Conservation (phyloP, 2,329 filamentous ascomycete genomes). For the Curvularia sp. region DNA sequence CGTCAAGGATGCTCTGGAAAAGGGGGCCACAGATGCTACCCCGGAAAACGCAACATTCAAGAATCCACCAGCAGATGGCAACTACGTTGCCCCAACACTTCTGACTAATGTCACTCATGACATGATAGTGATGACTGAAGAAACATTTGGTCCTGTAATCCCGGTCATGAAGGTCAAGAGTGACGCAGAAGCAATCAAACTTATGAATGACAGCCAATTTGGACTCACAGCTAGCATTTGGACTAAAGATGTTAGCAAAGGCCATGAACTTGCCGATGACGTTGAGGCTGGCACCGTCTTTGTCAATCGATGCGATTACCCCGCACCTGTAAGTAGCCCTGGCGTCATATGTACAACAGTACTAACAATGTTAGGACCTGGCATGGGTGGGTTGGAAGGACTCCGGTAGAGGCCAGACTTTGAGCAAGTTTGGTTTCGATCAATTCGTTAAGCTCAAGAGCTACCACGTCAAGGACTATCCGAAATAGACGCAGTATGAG, state of each 20-base stretch:
- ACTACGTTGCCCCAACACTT: constrained; percentile 87
- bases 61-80: constrained; percentile 76
- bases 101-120: constrained; percentile 79
- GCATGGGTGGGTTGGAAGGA: constrained; percentile 99
- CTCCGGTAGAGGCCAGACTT: constrained; percentile 87
- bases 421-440: constrained; percentile 91
- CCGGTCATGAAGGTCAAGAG: constrained; percentile 84
- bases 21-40: constrained; percentile 84
- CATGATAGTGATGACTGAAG: constrained; percentile 90
- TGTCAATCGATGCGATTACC: constrained; percentile 92
- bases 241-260: constrained; percentile 84
- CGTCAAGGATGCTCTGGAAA: constrained; percentile 79
- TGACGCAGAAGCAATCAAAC: constrained; percentile 79
- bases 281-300: constrained; percentile 96
- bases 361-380: constrained; percentile 68
- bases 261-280: constrained; percentile 76
- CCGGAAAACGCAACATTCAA: constrained; percentile 81
- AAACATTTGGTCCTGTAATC: constrained; percentile 94
- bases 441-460: constrained; percentile 97
- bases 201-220: constrained; percentile 96
- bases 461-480: constrained; percentile 86
- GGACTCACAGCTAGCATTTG: constrained; percentile 96
- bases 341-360: background rate
- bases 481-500: constrained; percentile 54
- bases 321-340: constrained; percentile 76